phyloP scores from a whole-genome alignment of 2,329 filamentous ascomycete genomes.

The Dactylonectria macrodidyma region DNA sequence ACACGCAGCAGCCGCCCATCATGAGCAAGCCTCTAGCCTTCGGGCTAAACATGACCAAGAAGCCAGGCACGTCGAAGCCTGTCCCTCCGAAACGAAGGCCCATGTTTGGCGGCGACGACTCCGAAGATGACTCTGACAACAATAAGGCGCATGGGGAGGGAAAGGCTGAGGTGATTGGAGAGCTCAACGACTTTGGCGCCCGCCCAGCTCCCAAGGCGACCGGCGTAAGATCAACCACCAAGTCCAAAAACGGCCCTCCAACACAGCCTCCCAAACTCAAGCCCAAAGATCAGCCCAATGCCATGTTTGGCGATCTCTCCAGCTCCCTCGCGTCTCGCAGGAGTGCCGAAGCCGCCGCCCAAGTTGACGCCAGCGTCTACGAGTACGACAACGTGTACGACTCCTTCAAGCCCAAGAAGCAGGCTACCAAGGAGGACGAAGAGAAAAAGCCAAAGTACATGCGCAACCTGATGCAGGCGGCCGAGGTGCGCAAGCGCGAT shows the following conservation, averaged over 20 bases:
- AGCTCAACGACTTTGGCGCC: conserved; percentile 67
- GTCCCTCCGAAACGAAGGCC: conserved; percentile 66
- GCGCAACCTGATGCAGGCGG: conserved; percentile 79
- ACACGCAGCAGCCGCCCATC: conserved; percentile 20
- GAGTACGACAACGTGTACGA: conserved; percentile 90
- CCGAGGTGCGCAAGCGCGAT: conserved; percentile 83
- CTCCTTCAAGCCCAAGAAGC: conserved; percentile 77
- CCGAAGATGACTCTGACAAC: conserved; percentile 66
- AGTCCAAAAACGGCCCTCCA: conserved; percentile 52
- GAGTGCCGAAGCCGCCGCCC: conserved; percentile 75
- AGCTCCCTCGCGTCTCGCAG: conserved; percentile 74
- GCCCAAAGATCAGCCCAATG: conserved; percentile 57
- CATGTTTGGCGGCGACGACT: conserved; percentile 70
- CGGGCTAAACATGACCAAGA: conserved; percentile 75
- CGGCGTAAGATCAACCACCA: conserved; percentile 49
- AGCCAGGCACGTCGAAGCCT: conserved; percentile 65
- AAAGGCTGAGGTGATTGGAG: conserved; percentile 73
- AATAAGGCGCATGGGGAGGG: conserved; percentile 56
- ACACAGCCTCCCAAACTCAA: conserved; percentile 61
- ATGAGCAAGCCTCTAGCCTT: conserved; percentile 67
- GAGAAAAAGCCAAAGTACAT: conserved; percentile 85
- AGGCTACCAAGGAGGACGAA: conserved; percentile 66
- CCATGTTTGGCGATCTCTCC: conserved; percentile 76
- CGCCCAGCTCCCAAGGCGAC: conserved; percentile 40
- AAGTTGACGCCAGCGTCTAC: conserved; percentile 82